Evolutionary conservation across 495 filamentous ascomycete species (phyloP), one percentile per base, ranked within the genome.

Genomic region (Hypoxylon subgilvum): DNA sequence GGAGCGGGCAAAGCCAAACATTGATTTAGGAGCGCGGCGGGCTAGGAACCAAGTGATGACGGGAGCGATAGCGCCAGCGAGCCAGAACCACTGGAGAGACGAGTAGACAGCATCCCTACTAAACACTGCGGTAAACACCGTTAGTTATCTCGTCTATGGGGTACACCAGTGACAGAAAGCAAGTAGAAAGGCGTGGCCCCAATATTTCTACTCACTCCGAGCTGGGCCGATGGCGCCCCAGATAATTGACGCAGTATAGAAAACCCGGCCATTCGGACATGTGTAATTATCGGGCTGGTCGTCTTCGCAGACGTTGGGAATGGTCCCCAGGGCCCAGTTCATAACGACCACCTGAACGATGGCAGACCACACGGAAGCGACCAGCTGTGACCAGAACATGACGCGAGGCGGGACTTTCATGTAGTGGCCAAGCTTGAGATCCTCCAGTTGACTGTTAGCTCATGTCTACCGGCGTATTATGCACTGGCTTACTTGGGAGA

Each of bases 271-370:
- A 53, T 80, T 79, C 0, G 87, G 85, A 66, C 86, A 90, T 17
- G 78, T 84, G 60, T 84, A 90, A 42, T 78, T 75, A 39, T 84
- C 78, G 3, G 71, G 62, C 47, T 87, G 84, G 21, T 80, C 62
- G 4, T 81, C 69, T 9, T 72, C 77, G 69, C 87, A 90, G 8
- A 89, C 72, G 14, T 79, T 76, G 18, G 82, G 77, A 52, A 89
- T 85, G 35, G 74, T 75, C 17, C 72, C 79, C 31, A 90, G 78
- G 44, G 86, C 85, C 69, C 85, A 88, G 50, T 87, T 85, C 46
- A 85, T 84, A 30, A 88, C 84, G 10, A 78, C 79, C 48, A 86
- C 78, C 69, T 88, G 86, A 9, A 88, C 84, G 27, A 89, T 72
- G 30, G 83, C 84, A 0, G 84, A 85, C 62, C 86, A 77, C 10